A percentile compares a stretch with the other conserved stretches of the same genome.
Evolutionary conservation across 176 grass and related monocot species (phyloP).

Genomic region (Musa beccarii): DNA sequence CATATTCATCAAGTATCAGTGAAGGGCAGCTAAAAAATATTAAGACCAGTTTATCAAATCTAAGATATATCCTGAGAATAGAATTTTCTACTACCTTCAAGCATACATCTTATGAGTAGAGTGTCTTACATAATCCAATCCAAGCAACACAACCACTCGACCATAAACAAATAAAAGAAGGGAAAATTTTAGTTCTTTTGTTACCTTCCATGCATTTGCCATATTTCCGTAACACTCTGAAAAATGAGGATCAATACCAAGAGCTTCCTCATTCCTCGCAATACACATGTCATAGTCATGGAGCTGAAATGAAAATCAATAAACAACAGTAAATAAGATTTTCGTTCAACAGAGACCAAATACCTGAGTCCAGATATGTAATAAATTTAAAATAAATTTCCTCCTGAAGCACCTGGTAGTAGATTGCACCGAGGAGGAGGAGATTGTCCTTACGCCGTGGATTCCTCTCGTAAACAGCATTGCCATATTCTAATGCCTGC

Average conservation of each 20-base stretch:
- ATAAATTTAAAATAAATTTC: background rate
- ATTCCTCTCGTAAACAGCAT: conserved; percentile 27
- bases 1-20: background rate
- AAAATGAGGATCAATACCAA: conserved; percentile 13
- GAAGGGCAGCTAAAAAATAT: background rate
- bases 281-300: conserved; percentile 16
- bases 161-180: too few relatives aligned
- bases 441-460: conserved; percentile 33
- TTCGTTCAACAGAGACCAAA: background rate
- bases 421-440: conserved; percentile 31
- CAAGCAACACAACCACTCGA: too few relatives aligned
- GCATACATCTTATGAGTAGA: too few relatives aligned
- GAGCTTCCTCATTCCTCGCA: conserved; percentile 15
- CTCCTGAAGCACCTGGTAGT: conserved; percentile 29
- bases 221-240: conserved; percentile 20
- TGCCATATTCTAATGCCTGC: conserved; percentile 31
- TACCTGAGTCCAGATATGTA: background rate
- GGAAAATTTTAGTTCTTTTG: background rate
- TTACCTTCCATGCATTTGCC: conserved; percentile 24
- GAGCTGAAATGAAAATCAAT: conserved; percentile 2
- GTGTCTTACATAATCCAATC: too few relatives aligned
- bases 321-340: background rate
- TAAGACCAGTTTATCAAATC: background rate
- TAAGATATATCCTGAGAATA: too few relatives aligned
- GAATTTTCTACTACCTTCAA: too few relatives aligned